phyloP scores from a whole-genome alignment of 345 rosid species.

The Salix viminalis region DNA sequence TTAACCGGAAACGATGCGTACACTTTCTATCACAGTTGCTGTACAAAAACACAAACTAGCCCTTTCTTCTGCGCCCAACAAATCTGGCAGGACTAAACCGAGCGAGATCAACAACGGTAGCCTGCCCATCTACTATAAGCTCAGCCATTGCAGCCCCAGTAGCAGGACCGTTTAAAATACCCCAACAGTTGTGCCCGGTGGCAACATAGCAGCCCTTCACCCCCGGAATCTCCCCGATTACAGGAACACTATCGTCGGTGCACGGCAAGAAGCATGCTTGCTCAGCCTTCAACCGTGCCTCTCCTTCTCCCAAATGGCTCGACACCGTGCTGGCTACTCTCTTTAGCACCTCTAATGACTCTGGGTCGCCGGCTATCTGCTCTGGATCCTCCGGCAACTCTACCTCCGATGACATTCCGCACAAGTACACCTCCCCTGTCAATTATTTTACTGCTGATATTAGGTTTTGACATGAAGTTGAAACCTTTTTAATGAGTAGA shows the following conservation, averaged over 20 bases:
- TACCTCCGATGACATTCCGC: constrained; percentile 72
- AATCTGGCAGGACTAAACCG: constrained; percentile 78
- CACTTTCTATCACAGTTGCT: too few species aligned
- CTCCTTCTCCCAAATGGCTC: constrained; percentile 35
- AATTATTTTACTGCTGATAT: too few species aligned
- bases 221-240: constrained; percentile 75
- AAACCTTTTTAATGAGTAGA: too few species aligned
- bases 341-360: constrained; percentile 63
- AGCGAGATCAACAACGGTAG: constrained; percentile 56
- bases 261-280: constrained; percentile 93
- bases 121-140: constrained; percentile 60
- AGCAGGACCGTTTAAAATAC: constrained; percentile 82
- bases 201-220: constrained; percentile 67
- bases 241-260: constrained; percentile 66
- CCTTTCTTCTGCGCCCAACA: constrained; percentile 13
- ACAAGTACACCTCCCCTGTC: constrained; percentile 22
- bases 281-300: constrained; percentile 62
- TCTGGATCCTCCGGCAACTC: constrained; percentile 84
- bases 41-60: too few species aligned
- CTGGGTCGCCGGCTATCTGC: constrained; percentile 52
- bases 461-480: too few species aligned
- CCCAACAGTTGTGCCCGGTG: constrained; percentile 91
- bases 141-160: constrained; percentile 88
- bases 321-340: constrained; percentile 67
- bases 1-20: too few species aligned